Evolutionary conservation across 108 stramenopile genomes (phyloP).

Genomic region (Aurantiochytrium sp.): DNA sequence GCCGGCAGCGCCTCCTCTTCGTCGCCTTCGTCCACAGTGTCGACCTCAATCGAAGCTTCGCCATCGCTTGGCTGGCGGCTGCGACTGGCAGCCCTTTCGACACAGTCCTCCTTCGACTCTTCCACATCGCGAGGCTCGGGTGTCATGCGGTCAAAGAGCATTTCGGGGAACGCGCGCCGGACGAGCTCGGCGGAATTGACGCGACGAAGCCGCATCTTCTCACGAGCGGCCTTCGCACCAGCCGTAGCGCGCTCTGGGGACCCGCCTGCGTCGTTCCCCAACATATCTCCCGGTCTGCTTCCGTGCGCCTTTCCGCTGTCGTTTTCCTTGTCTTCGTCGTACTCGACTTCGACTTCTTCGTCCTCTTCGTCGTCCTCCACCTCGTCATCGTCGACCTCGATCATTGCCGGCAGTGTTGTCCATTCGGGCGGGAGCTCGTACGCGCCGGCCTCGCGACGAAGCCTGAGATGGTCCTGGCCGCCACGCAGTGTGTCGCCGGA

Average conservation of each 20-base stretch:
- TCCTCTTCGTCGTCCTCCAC: not conserved
- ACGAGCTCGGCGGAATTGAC: constrained; percentile 8
- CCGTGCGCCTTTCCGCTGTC: too few species aligned
- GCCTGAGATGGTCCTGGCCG: not conserved
- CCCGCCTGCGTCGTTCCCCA: too few species aligned
- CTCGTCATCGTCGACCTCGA: not conserved
- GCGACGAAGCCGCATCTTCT: not conserved
- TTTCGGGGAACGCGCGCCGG: constrained; percentile 26
- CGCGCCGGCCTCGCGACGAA: not conserved
- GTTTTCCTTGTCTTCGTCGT: too few species aligned
- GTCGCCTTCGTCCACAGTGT: too few species aligned
- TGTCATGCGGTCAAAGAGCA: not conserved
- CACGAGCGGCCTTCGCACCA: too few species aligned
- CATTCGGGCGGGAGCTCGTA: not conserved
- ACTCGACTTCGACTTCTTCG: not conserved
- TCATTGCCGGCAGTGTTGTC: not conserved
- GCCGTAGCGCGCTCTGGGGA: too few species aligned
- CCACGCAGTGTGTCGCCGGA: not conserved
- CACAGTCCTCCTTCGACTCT: not conserved
- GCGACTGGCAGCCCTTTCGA: too few species aligned
- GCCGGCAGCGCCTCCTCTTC: too few species aligned
- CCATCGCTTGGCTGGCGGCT: too few species aligned
- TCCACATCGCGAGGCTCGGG: not conserved
- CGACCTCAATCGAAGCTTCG: too few species aligned
- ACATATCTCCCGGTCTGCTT: too few species aligned